phyloP scores from a whole-genome alignment of 805 yeast genomes.

The Pichia rugopelliculosa region DNA sequence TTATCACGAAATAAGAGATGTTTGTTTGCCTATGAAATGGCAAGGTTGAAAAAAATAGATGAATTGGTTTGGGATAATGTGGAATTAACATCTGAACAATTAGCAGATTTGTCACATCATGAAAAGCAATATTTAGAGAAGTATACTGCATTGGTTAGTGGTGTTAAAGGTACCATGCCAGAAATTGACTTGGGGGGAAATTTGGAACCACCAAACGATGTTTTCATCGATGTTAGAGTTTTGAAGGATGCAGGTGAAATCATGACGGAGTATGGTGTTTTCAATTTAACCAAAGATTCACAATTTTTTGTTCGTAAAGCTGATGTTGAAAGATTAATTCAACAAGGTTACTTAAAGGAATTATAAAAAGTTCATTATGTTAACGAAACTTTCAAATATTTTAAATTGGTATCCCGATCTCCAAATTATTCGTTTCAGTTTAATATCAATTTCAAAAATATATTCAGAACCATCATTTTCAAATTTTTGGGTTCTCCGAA shows the following conservation, averaged over 20 bases:
- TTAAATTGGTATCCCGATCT: slow-evolving; percentile 19
- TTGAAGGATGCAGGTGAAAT: slow-evolving; percentile 93
- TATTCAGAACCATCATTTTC: slow-evolving; percentile 7
- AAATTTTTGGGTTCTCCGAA: slow-evolving; percentile 12
- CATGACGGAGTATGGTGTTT: slow-evolving; percentile 87
- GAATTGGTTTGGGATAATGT: slow-evolving; percentile 65
- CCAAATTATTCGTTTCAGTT: slow-evolving; percentile 15
- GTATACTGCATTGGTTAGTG: slow-evolving; percentile 64
- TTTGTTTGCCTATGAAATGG: slow-evolving; percentile 71
- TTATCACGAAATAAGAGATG: slow-evolving; percentile 89
- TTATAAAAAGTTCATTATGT: slow-evolving; percentile 11
- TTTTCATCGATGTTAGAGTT: slow-evolving; percentile 91
- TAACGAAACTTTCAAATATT: slow-evolving; percentile 27
- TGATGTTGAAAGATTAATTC: slow-evolving; percentile 89
- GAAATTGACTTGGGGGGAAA: slow-evolving; percentile 85
- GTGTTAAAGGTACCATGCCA: slow-evolving; percentile 69
- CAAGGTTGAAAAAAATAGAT: slow-evolving; percentile 60
- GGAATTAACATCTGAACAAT: slow-evolving; percentile 35
- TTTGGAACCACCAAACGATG: slow-evolving; percentile 84
- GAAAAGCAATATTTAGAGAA: slow-evolving; percentile 74
- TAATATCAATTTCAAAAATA: slow-evolving; percentile 7
- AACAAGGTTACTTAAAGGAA: slow-evolving; percentile 86
- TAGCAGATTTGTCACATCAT: slow-evolving; percentile 56
- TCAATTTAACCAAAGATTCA: slow-evolving; percentile 85
- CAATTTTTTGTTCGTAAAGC: slow-evolving; percentile 91